A percentile compares a stretch with the other conserved stretches of the same genome.
Conservation (phyloP, 2,329 filamentous ascomycete species). For the Talaromyces funiculosus region DNA sequence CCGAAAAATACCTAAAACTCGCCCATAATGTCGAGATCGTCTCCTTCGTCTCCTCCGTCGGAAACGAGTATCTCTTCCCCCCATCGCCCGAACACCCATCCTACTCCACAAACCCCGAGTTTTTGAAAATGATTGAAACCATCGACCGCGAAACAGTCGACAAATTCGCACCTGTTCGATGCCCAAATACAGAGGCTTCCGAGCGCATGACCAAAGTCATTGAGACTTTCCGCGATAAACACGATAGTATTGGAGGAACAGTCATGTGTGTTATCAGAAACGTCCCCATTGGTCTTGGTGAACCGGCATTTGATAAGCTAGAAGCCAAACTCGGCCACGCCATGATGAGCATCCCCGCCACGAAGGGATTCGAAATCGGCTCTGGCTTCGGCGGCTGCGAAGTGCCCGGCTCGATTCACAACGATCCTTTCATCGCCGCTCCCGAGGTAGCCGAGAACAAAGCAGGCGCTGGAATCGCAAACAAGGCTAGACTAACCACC, state of each 20-base stretch:
- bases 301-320: slow-evolving; percentile 93
- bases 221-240: slow-evolving; percentile 66
- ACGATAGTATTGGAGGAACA: slow-evolving; percentile 90
- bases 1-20: slow-evolving; percentile 81
- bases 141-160: slow-evolving; percentile 76
- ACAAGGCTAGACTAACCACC: slow-evolving; percentile 62
- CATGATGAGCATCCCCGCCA: slow-evolving; percentile 91
- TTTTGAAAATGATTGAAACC: slow-evolving; percentile 65
- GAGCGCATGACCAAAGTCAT: slow-evolving; percentile 74
- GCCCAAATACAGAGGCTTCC: slow-evolving; percentile 62
- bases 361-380: slow-evolving; percentile 92
- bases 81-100: slow-evolving; percentile 63
- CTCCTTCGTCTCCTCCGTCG: slow-evolving; percentile 82
- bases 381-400: slow-evolving; percentile 85
- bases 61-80: slow-evolving; percentile 70
- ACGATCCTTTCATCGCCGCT: slow-evolving; percentile 73
- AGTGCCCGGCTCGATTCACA: slow-evolving; percentile 83
- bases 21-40: slow-evolving; percentile 85
- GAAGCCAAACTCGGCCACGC: slow-evolving; percentile 87
- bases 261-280: slow-evolving; percentile 92
- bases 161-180: slow-evolving; percentile 76
- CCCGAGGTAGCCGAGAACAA: slow-evolving; percentile 26
- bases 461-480: slow-evolving; percentile 12
- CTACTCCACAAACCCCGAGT: slow-evolving; percentile 69
- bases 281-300: slow-evolving; percentile 76